A percentile compares a stretch with the other conserved stretches of the same genome.
Evolutionary conservation across 352 stramenopile genomes (phyloP).

Genomic region (Phytophthora colocasiae): DNA sequence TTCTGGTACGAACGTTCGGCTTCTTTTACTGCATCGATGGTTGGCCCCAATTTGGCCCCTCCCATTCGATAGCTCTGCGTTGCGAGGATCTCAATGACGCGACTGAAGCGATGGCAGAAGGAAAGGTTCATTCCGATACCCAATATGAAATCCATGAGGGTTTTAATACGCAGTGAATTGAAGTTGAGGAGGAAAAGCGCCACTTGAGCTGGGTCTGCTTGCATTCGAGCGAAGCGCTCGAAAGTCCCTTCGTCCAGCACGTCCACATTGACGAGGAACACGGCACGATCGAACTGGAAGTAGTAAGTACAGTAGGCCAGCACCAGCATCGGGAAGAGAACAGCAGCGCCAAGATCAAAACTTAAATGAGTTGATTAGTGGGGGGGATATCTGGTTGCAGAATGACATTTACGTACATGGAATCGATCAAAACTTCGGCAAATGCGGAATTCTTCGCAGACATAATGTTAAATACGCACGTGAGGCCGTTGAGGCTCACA

Average conservation of each 20-base stretch:
- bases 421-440: slow-evolving; percentile 40
- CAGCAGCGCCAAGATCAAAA: slow-evolving; percentile 43
- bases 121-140: slow-evolving; percentile 41
- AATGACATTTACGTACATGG: slow-evolving; percentile 18
- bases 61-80: slow-evolving; percentile 1
- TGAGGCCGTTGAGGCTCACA: slow-evolving; percentile 32
- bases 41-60: not conserved
- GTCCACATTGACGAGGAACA: slow-evolving; percentile 25
- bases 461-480: slow-evolving; percentile 29
- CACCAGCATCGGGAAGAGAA: slow-evolving; percentile 34
- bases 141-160: slow-evolving; percentile 28
- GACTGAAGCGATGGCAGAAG: slow-evolving; percentile 45
- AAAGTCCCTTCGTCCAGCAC: slow-evolving; percentile 31
- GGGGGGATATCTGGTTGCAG: too few relatives aligned
- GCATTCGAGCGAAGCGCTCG: slow-evolving; percentile 36
- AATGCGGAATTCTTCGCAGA: slow-evolving; percentile 31
- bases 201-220: slow-evolving; percentile 34
- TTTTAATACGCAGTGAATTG: slow-evolving; percentile 38
- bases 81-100: slow-evolving; percentile 26
- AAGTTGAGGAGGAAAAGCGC: slow-evolving; percentile 35
- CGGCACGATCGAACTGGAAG: slow-evolving; percentile 37
- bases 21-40: slow-evolving; percentile 3
- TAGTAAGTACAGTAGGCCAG: slow-evolving; percentile 27
- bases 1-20: slow-evolving; percentile 13
- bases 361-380: not conserved